These are phyloP conservation scores for Piedraia hortae DNA, from an alignment of 2,329 filamentous ascomycete species.

Conservation along the genomic window DNA sequence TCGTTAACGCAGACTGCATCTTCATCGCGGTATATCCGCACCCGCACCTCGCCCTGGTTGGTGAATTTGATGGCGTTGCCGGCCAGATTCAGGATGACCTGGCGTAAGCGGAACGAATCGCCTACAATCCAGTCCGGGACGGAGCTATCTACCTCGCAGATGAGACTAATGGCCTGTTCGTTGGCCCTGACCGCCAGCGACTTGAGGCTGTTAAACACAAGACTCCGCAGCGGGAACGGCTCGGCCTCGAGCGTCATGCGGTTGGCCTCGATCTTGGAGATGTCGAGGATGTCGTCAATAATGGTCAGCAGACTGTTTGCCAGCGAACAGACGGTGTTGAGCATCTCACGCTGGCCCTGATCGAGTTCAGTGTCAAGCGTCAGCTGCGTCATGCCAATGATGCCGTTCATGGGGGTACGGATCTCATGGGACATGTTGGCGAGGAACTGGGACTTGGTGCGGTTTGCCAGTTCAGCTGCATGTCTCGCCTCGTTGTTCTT, in stretches of 20 bases:
- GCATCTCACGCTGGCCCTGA: conserved; percentile 87
- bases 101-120: conserved; percentile 82
- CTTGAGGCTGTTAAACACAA: conserved; percentile 91
- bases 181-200: conserved; percentile 93
- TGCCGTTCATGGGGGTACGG: conserved; percentile 88
- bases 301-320: conserved; percentile 92
- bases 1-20: conserved; percentile 37
- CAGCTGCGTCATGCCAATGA: conserved; percentile 92
- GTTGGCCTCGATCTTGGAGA: conserved; percentile 65
- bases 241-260: conserved; percentile 98
- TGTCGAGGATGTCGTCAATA: conserved; percentile 55
- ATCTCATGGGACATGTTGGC: conserved; percentile 99
- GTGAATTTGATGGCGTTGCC: conserved; percentile 99
- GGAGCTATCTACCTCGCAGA: conserved; percentile 76
- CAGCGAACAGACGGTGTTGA: conserved; percentile 91
- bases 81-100: conserved; percentile 90
- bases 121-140: conserved; percentile 89
- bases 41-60: conserved; percentile 81
- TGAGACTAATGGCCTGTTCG: conserved; percentile 77
- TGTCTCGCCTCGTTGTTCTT: conserved; percentile 88
- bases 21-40: conserved; percentile 55
- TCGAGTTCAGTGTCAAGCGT: conserved; percentile 84
- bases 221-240: conserved; percentile 76
- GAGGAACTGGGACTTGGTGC: conserved; percentile 93
- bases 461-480: conserved; percentile 85